Evolutionary conservation across 2,329 filamentous ascomycete species (phyloP), one percentile per base, ranked within the genome.

Genomic region (Drechslerella coelobrocha): DNA sequence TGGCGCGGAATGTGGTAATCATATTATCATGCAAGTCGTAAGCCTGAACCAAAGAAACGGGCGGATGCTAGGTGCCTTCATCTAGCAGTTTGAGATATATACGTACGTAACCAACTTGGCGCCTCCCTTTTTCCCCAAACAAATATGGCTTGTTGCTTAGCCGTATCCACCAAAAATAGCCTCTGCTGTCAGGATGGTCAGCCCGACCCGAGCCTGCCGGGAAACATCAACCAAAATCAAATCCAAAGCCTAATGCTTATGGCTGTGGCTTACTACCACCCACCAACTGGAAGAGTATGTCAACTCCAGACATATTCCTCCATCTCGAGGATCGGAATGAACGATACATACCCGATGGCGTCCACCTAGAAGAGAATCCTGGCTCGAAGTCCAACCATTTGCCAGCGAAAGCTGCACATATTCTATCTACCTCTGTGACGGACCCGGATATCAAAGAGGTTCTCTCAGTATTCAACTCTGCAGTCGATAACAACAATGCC

Each of bases 361-460:
- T 17, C 26, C 50, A 48, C 21, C 47, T 55, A 4, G 55, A 53
- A 37, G 63, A 68, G 2, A 52, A 31, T 24, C 21, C 55, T 27
- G 29, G 50, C 2, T 23, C 37, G 26, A 60, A 50, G 29, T 60
- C 63, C n/a, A 68, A 43, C 19, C 55, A 60, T 19, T 39, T 68
- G 6, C 50, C 55, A 24, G 50, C 45, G 19, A 68, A 68, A 48
- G 56, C 63, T 6, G 48, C 55, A 12, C 51, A 61, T 19, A 55
- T 68, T 47, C 24, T 68, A 26, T 60, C 63, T 1, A 68, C 63
- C 17, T 68, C 63, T n/a, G 56, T 50, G 39, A 68, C 63, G 7
- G 63, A 68, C 14, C 56, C 63, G 7, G 63, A 68, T 31, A 68
- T 68, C 55, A 68, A 61, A 56, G 63, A 68, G 37, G 56, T 60